Percentiles rank a stretch among this genome's conserved stretches.
phyloP scores from a whole-genome alignment of 1,139 yeast genomes.

The Candida smagusa region DNA sequence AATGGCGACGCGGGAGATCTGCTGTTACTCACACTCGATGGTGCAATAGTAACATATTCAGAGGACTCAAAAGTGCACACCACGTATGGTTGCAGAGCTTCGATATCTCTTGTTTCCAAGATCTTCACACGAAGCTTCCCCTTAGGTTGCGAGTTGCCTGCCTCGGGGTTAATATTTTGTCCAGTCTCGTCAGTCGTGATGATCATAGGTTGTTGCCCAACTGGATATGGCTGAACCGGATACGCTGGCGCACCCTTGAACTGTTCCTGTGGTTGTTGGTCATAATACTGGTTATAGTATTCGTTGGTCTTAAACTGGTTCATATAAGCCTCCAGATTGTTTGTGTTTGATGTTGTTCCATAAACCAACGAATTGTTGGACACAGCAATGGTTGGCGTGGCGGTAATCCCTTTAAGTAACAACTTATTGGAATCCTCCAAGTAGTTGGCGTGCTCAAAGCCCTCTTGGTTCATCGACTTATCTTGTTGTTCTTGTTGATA shows the following conservation, averaged over 20 bases:
- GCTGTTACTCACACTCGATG: conserved; percentile 51
- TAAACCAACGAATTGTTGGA: conserved; percentile 60
- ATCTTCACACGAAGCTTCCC: conserved; percentile 83
- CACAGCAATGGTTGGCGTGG: conserved; percentile 65
- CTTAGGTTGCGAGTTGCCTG: conserved; percentile 50
- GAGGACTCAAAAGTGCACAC: conserved; percentile 93
- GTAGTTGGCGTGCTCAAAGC: neutral
- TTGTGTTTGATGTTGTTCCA: conserved; percentile 56
- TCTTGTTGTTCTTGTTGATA: conserved; percentile 7
- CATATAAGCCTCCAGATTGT: conserved; percentile 22
- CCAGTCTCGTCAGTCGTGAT: conserved; percentile 49
- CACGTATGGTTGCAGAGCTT: conserved; percentile 74
- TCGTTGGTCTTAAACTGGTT: conserved; percentile 22
- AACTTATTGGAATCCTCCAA: conserved; percentile 21
- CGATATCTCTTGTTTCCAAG: conserved; percentile 70
- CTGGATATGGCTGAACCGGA: conserved; percentile 14
- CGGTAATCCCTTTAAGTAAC: conserved; percentile 33
- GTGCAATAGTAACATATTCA: conserved; percentile 83
- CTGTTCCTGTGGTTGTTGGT: conserved; percentile 17
- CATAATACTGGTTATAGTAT: conserved; percentile 5
- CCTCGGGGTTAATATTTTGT: conserved; percentile 25
- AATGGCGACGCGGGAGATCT: conserved; percentile 27
- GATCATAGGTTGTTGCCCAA: conserved; percentile 31
- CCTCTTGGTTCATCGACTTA: conserved; percentile 1
- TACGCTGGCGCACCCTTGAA: conserved; percentile 7